Base-by-base conservation (phyloP, 129 eudicot genomes). In the Sambucus nigra region DNA sequence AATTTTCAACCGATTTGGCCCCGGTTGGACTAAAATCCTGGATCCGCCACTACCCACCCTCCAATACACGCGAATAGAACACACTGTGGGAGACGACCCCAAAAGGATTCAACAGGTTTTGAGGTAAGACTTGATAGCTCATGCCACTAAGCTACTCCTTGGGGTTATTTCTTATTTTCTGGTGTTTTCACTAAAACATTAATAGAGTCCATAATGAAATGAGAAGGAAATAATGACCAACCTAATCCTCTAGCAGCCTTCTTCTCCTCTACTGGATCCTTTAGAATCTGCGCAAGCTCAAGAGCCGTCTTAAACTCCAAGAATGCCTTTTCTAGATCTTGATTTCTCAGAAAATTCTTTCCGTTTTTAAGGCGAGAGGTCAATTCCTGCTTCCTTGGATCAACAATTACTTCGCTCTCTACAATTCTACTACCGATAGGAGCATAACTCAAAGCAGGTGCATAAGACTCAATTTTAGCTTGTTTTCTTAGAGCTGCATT, bases 161-260 rank as follows among this genome's bases (percentile, higher is more conserved):
- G n/a, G n/a, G n/a, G n/a, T n/a, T n/a, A n/a, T n/a, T n/a, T n/a
- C n/a, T n/a, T n/a, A n/a, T n/a, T n/a, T n/a, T n/a, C n/a, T n/a
- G n/a, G n/a, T n/a, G n/a, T n/a, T n/a, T n/a, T n/a, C n/a, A n/a
- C n/a, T n/a, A n/a, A n/a, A n/a, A n/a, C n/a, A n/a, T n/a, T 35
- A 8, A 35, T 12, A 35, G 42, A 18, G 55, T 1, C 5, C 1
- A 50, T 1, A 32, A 9, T 20, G 4, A 40, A 9, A 60, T 13
- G 11, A 9, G 35, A 20, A 5, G 17, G 52, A 17, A 3, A 31
- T 31, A 31, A 6, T 25, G 26, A 25, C 65, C 41, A 55, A 92
- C 99, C 99, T 76, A 91, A 48, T 67, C 99, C 99, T 61, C 99
- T 82, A 51, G 95, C 95, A 40, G 99, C 99, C 73, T 91, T 91